phyloP scores from a whole-genome alignment of 441 rosid species.

The Biscutella laevigata region DNA sequence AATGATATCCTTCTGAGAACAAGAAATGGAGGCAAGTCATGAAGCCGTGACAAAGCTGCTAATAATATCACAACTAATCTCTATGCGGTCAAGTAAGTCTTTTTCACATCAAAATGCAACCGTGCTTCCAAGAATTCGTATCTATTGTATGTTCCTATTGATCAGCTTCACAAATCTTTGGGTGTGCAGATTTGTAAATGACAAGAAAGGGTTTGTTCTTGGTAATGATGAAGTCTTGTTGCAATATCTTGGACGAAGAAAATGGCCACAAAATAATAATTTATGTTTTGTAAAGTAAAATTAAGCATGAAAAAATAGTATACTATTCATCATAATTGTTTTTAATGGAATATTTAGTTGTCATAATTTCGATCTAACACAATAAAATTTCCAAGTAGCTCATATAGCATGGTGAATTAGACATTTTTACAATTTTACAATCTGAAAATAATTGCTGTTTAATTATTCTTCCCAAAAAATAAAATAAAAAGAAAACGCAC shows the following conservation, averaged over 20 bases:
- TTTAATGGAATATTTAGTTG: too few relatives aligned
- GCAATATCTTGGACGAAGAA: conserved; percentile 67
- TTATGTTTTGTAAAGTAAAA: too few relatives aligned
- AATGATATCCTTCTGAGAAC: conserved; percentile 84
- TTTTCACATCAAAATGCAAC: too few relatives aligned
- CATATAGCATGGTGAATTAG: too few relatives aligned
- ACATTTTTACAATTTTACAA: too few relatives aligned
- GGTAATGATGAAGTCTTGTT: conserved; percentile 92
- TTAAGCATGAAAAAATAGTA: too few relatives aligned
- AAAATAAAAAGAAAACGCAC: background rate
- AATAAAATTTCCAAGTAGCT: too few relatives aligned
- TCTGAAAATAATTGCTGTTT: background rate
- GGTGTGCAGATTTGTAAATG: conserved; percentile 79
- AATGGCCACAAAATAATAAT: too few relatives aligned
- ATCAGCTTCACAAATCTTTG: too few relatives aligned
- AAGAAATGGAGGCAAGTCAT: conserved; percentile 77
- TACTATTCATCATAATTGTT: too few relatives aligned
- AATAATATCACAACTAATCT: conserved; percentile 91
- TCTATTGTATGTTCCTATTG: too few relatives aligned
- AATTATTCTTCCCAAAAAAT: background rate
- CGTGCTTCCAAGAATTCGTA: background rate
- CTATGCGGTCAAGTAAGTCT: conserved; percentile 81
- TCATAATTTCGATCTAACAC: too few relatives aligned
- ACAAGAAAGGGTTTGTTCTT: conserved; percentile 67
- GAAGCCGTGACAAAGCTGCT: conserved; percentile 95